These are phyloP conservation scores for Trichoderma hamatum DNA, from an alignment of 2,329 filamentous ascomycete genomes.

Conservation along the genomic window DNA sequence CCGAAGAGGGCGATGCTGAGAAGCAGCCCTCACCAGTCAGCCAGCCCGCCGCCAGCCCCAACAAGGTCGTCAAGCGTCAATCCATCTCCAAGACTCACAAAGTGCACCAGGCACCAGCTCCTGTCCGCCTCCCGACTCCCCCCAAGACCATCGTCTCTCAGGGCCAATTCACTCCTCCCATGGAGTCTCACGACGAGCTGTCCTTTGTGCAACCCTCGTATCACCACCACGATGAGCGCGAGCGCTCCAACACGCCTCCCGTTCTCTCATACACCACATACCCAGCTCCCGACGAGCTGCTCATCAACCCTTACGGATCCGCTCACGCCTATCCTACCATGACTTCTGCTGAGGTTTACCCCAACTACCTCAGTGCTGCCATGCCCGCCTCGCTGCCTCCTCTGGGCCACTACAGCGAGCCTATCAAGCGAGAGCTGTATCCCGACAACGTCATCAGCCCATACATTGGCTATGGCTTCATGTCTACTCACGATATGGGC, in stretches of 20 bases:
- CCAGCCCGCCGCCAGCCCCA: constrained; percentile 38
- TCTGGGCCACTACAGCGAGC: constrained; percentile 65
- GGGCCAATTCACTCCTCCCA: constrained; percentile 64
- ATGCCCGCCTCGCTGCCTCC: constrained; percentile 64
- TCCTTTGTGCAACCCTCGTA: constrained; percentile 56
- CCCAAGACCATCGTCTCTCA: constrained; percentile 48
- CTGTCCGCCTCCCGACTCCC: constrained; percentile 31
- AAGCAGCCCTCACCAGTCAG: constrained; percentile 41
- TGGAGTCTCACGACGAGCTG: constrained; percentile 64
- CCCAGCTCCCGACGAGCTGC: constrained; percentile 65
- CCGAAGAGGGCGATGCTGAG: constrained; percentile 51
- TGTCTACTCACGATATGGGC: constrained; percentile 66
- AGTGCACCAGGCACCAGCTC: constrained; percentile 31
- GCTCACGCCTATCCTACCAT: constrained; percentile 56
- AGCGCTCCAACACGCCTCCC: constrained; percentile 71
- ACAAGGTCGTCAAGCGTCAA: constrained; percentile 50
- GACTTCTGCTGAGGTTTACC: constrained; percentile 55
- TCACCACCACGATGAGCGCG: constrained; percentile 56
- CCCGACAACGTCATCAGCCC: constrained; percentile 63
- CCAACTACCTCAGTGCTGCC: constrained; percentile 57
- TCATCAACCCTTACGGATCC: constrained; percentile 62
- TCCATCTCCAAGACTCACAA: constrained; percentile 37
- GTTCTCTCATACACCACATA: constrained; percentile 70
- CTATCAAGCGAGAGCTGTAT: constrained; percentile 67
- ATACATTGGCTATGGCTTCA: constrained; percentile 69